phyloP scores from a whole-genome alignment of 352 stramenopile species.

The Phytopythium oedochilum region DNA sequence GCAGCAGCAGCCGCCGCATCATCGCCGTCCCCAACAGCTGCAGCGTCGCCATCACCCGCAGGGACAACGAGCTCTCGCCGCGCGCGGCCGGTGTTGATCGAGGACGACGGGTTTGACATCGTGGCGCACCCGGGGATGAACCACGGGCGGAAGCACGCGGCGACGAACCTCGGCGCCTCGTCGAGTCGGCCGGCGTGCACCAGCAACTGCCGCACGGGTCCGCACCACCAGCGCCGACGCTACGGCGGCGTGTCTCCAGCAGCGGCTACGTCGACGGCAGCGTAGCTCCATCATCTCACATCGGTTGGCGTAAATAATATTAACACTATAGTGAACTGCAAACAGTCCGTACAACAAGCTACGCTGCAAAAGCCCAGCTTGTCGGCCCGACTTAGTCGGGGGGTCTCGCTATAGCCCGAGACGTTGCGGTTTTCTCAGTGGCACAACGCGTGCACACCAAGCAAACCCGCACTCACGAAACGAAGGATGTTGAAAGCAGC shows the following conservation, averaged over 20 bases:
- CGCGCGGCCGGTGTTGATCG: neutral
- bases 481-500: neutral
- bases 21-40: neutral
- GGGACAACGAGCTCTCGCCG: neutral
- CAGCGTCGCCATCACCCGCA: neutral
- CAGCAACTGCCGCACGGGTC: constrained; percentile 6
- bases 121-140: constrained; percentile 4
- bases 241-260: neutral
- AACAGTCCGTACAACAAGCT: no score
- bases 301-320: constrained; percentile 30
- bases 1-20: neutral
- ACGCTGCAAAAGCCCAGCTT: no score
- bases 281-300: neutral
- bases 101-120: constrained; percentile 7
- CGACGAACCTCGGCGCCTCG: neutral
- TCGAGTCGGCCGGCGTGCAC: neutral
- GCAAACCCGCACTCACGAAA: neutral
- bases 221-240: neutral
- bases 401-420: no score
- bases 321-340: no score
- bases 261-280: constrained; percentile 4
- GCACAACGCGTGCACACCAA: no score
- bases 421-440: no score
- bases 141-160: neutral
- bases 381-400: no score